Percentiles rank a stretch among this genome's conserved stretches.
phyloP scores from a whole-genome alignment of 306 rosid species.

The Hippophae gyantsensis region DNA sequence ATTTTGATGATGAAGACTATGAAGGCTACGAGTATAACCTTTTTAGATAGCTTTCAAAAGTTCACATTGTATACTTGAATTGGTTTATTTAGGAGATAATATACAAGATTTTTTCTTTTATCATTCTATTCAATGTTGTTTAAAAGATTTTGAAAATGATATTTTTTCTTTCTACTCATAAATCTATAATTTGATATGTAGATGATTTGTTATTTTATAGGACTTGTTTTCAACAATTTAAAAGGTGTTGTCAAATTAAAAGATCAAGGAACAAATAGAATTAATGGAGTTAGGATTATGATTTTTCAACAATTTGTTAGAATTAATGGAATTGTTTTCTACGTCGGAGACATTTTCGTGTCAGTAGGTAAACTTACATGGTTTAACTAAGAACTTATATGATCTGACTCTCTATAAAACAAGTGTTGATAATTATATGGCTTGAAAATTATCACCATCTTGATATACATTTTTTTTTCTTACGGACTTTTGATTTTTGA shows the following conservation, averaged over 20 bases:
- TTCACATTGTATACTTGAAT: conserved; percentile 81
- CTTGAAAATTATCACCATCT: too few relatives aligned
- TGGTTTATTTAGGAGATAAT: conserved; percentile 90
- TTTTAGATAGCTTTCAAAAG: conserved; percentile 86
- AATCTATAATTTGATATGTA: neutral
- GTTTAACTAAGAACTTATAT: neutral
- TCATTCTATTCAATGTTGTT: too few relatives aligned
- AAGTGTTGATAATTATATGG: too few relatives aligned
- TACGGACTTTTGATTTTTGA: neutral
- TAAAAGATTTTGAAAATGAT: too few relatives aligned
- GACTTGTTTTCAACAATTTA: conserved; percentile 66
- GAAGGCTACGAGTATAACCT: conserved; percentile 84
- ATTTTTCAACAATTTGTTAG: conserved; percentile 15
- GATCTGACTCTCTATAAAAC: too few relatives aligned
- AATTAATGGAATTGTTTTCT: conserved; percentile 4
- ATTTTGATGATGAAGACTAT: conserved; percentile 70
- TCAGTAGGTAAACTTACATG: conserved; percentile 11
- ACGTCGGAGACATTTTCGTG: conserved; percentile 13
- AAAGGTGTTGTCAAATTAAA: conserved; percentile 60
- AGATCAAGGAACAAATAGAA: conserved; percentile 87
- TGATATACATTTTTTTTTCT: conserved; percentile 20
- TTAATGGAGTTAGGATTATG: conserved; percentile 33
- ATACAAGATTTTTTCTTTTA: neutral
- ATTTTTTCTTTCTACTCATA: conserved; percentile 4
- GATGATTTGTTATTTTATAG: too few relatives aligned